Evolutionary conservation across 345 rosid genomes (phyloP), one percentile per base, ranked within the genome.

Genomic region (Arabidopsis suecica): DNA sequence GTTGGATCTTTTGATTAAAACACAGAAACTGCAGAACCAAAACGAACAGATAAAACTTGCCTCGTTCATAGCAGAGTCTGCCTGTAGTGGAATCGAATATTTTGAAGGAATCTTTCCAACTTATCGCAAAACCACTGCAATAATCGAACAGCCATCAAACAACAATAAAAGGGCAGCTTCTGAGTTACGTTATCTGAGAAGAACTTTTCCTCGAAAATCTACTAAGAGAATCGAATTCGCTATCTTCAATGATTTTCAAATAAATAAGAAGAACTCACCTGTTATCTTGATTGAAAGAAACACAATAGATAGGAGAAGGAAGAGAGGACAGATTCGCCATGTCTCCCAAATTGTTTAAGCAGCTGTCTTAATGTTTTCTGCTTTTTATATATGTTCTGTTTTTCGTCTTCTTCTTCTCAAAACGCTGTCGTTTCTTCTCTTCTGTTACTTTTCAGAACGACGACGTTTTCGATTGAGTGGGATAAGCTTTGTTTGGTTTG

Each of bases 211-310:
- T 23, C 7, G 5, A n/a, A 51, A 11, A 57, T 28, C 12, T 9
- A 70, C 3, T 5, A 25, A 36, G 5, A 18, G 67, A 69, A 58
- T 68, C 69, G 37, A 38, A 44, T 53, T 30, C 32, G n/a, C 50
- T 9, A 25, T 20, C 34, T 66, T 34, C 18, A 38, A 50, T 32
- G 23, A 76, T 42, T 47, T 57, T 42, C 20, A 49, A 20, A 49
- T n/a, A 11, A 3, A 22, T 1, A 11, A 2, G 7, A 16, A 4
- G 37, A 5, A 18, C 9, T 47, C 57, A 88, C 98, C 86, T 89
- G 76, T 80, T 86, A 80, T 93, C 94, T 80, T 91, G 98, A 80
- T 91, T 89, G 85, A 93, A 93, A 60, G 98, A 89, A 80, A 86
- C 97, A 65, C 84, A 83, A 61, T 85, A 79, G 61, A 93, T 70